Percentiles rank a stretch among this genome's conserved stretches.
phyloP scores from a whole-genome alignment of 176 grass and related monocot genomes.

The Metroxylon sagu region DNA sequence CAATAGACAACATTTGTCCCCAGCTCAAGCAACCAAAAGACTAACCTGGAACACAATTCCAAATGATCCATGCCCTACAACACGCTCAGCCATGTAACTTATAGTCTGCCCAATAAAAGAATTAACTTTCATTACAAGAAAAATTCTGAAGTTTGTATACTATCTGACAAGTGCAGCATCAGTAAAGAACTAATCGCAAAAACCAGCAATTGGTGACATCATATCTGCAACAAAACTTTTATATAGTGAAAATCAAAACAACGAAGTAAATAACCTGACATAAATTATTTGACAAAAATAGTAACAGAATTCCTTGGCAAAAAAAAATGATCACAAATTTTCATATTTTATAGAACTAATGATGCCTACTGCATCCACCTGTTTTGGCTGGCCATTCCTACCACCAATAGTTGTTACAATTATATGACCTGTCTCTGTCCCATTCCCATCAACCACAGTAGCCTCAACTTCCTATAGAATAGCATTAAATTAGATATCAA shows the following conservation, averaged over 20 bases:
- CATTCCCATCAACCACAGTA: slow-evolving; percentile 60
- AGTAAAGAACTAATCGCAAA: too few species aligned
- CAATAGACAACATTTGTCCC: not conserved
- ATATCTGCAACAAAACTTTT: too few species aligned
- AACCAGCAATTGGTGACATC: too few species aligned
- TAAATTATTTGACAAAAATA: too few species aligned
- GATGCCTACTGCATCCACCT: slow-evolving; percentile 20
- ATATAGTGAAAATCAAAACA: too few species aligned
- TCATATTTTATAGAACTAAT: too few species aligned
- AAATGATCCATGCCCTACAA: slow-evolving; percentile 67
- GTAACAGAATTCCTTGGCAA: too few species aligned
- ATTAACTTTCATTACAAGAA: slow-evolving; percentile 9
- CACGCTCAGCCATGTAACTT: slow-evolving; percentile 72
- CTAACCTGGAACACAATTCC: slow-evolving; percentile 61
- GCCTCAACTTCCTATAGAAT: slow-evolving; percentile 49
- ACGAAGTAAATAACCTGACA: too few species aligned
- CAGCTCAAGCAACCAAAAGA: slow-evolving; percentile 5
- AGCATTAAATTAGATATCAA: not conserved
- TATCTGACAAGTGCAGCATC: too few species aligned
- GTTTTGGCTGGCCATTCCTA: slow-evolving; percentile 65
- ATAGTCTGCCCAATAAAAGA: slow-evolving; percentile 45
- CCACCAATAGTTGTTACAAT: slow-evolving; percentile 72
- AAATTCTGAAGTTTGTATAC: too few species aligned
- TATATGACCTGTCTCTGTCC: slow-evolving; percentile 68
- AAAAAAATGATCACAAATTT: too few species aligned